These are phyloP conservation scores for Verticillium longisporum DNA, from an alignment of 2,329 filamentous ascomycete genomes.

Conservation along the genomic window DNA sequence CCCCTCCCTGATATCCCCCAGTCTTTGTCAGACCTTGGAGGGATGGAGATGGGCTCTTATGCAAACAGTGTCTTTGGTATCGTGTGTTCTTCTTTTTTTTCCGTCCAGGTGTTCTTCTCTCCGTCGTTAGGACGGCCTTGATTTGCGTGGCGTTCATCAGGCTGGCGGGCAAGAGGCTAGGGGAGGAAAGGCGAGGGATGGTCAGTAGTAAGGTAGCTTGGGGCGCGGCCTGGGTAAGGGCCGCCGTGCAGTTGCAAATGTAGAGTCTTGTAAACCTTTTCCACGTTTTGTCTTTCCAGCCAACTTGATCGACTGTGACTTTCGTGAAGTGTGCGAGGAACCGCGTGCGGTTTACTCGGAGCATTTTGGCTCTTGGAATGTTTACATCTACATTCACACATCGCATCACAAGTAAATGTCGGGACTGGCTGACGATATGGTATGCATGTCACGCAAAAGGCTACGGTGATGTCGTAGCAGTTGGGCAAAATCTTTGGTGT, in stretches of 20 bases:
- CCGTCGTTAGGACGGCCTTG: neutral
- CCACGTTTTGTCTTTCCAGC: neutral
- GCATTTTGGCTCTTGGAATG: no score
- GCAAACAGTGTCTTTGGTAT: neutral
- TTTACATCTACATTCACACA: no score
- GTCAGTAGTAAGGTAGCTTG: neutral
- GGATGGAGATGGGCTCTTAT: neutral
- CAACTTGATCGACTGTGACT: neutral
- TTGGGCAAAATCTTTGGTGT: no score
- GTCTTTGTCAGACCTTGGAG: neutral
- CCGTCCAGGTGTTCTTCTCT: no score
- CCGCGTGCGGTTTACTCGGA: no score
- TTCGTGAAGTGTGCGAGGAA: no score
- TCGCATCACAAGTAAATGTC: no score
- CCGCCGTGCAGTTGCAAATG: neutral
- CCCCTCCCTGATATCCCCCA: neutral
- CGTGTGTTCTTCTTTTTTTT: neutral
- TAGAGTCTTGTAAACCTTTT: neutral
- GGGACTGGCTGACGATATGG: no score
- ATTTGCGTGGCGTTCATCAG: neutral
- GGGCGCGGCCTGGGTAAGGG: neutral
- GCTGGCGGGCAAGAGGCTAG: neutral
- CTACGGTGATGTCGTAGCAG: no score
- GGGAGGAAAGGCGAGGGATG: neutral
- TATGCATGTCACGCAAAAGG: no score